Conservation (phyloP, 148 eudicot species). For the Chenopodium berlandieri region DNA sequence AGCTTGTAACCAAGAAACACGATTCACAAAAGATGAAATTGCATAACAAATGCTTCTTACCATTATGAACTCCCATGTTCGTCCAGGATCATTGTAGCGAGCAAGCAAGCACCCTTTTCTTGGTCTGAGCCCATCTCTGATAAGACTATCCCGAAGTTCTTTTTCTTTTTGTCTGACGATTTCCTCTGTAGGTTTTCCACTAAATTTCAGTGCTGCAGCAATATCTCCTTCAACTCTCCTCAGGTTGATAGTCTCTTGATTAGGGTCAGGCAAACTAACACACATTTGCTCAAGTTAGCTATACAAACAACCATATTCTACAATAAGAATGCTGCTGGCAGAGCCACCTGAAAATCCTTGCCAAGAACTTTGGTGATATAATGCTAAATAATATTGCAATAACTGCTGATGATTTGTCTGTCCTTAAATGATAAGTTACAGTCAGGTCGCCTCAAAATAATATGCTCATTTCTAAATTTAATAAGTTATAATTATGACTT, state of each 20-base stretch:
- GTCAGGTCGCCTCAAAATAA: too few species aligned
- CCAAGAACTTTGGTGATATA: too few species aligned
- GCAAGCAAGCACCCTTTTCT: conserved; percentile 69
- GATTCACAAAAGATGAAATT: not conserved
- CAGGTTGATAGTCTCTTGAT: conserved; percentile 56
- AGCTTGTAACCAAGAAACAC: not conserved
- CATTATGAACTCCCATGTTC: conserved; percentile 81
- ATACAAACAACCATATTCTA: not conserved
- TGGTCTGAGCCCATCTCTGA: conserved; percentile 69
- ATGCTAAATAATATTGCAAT: not conserved
- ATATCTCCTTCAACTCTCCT: conserved; percentile 78
- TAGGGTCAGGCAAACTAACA: conserved; percentile 80
- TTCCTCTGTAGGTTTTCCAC: conserved; percentile 89
- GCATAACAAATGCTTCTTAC: conserved; percentile 36
- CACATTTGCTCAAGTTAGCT: conserved; percentile 15
- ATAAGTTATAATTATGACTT: too few species aligned
- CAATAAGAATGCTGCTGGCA: not conserved
- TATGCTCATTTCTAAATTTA: too few species aligned
- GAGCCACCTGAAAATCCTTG: not conserved
- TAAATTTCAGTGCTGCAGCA: conserved; percentile 81
- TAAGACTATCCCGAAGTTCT: conserved; percentile 51
- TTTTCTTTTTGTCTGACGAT: conserved; percentile 65
- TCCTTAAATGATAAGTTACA: too few species aligned
- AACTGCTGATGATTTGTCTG: too few species aligned
- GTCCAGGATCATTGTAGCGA: conserved; percentile 97